Evolutionary conservation across 2,329 filamentous ascomycete genomes (phyloP), one percentile per base, ranked within the genome.

Genomic region (Annulohypoxylon truncatum): DNA sequence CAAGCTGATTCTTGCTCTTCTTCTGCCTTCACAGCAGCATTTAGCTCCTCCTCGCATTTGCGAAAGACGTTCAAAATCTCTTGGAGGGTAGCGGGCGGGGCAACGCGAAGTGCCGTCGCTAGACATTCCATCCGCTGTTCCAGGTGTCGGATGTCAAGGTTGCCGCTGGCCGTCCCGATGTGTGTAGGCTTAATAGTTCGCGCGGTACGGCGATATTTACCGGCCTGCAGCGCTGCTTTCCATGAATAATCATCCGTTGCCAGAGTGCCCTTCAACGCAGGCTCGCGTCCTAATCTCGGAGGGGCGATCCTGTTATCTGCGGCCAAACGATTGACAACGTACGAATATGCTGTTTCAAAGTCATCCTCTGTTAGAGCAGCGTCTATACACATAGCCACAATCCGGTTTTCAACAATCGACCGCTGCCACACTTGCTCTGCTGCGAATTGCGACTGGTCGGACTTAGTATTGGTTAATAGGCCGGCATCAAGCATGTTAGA

Each of bases 331-430:
- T 89, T 93, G 48, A 93, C 86, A 1, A 94, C 90, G 74, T 92
- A 95, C 0, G 92, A 94, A 76, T 95, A 96, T 9, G 92, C 92
- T 0, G 92, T 96, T 75, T 96, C 93, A 66, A 96, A 96, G 75
- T 89, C 93, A 68, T 94, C 89, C 74, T 94, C 92, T 8, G 84
- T 83, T 0, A 96, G 83, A 10, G 92, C 91, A 12, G 91, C 89
- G 75, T 93, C 89, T 40, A 95, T 89, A 68, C 92, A 93, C 90
- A 95, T 93, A 63, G 91, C 90, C 4, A 89, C 90, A 53, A 96
- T 88, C 28, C 92, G 87, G 50, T 86, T 87, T 74, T 90, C 88
- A 3, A 87, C 85, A 35, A 82, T 74, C 2, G 76, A 70, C 7
- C 77, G 78, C 42, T 77, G 76, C 20, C 66, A 67, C 33, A 78